A percentile compares a stretch with the other conserved stretches of the same genome.
phyloP scores from a whole-genome alignment of 768 basidiomycete genomes.

The Melanogaster broomeanus region DNA sequence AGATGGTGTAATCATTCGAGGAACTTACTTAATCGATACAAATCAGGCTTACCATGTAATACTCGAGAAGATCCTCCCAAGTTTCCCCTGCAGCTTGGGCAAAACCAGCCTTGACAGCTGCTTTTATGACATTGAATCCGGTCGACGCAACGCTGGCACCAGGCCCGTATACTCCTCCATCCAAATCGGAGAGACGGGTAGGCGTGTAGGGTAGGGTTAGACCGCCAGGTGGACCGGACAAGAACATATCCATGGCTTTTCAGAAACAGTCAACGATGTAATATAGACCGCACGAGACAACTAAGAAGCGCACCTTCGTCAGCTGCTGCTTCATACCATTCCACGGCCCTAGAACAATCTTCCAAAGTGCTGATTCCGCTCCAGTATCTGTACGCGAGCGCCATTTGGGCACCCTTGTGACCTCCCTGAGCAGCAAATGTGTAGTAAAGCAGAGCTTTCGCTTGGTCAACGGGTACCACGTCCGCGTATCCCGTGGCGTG shows the following conservation, averaged over 20 bases:
- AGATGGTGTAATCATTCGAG: conserved; percentile 4
- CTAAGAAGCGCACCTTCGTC: conserved; percentile 66
- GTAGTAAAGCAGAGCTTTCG: conserved; percentile 86
- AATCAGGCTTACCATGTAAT: conserved; percentile 66
- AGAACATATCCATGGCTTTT: conserved; percentile 76
- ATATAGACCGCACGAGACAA: neutral
- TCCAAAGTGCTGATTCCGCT: conserved; percentile 91
- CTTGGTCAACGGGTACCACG: conserved; percentile 65
- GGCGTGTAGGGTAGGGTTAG: conserved; percentile 80
- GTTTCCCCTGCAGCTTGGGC: conserved; percentile 89
- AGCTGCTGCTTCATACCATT: conserved; percentile 90
- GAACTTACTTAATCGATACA: neutral
- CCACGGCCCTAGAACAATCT: conserved; percentile 78
- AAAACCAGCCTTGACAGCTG: conserved; percentile 82
- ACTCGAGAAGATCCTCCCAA: conserved; percentile 91
- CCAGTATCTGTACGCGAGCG: conserved; percentile 93
- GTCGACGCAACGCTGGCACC: conserved; percentile 94
- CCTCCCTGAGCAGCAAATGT: conserved; percentile 92
- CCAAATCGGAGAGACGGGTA: conserved; percentile 84
- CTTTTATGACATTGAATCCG: conserved; percentile 65
- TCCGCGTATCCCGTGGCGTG: conserved; percentile 81
- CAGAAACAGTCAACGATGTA: conserved; percentile 2
- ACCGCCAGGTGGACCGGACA: conserved; percentile 90
- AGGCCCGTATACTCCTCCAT: conserved; percentile 91
- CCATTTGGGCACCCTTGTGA: conserved; percentile 88